Conservation (phyloP, 2,329 filamentous ascomycete species). For the Exophiala spinifera region DNA sequence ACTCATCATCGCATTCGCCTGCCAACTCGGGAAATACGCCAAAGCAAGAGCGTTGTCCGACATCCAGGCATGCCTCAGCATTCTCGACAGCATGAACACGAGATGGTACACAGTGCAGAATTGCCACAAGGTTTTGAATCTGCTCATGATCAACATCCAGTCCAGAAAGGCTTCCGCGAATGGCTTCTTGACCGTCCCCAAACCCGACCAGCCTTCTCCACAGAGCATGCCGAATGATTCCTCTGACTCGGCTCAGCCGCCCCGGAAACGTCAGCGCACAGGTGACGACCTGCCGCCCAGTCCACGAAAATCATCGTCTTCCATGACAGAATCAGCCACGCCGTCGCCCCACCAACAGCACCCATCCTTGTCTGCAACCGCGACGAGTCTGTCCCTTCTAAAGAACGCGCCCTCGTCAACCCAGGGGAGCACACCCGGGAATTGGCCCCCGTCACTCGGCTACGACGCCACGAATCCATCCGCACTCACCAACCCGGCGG, state of each 20-base stretch:
- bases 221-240: constrained; percentile 14
- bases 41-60: constrained; percentile 37
- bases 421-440: constrained; percentile 13
- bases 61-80: constrained; percentile 35
- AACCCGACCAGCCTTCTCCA: constrained; percentile 19
- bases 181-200: constrained; percentile 23
- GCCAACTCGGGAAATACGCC: constrained; percentile 40
- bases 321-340: constrained; percentile 14
- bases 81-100: constrained; percentile 36
- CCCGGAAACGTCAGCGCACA: constrained; percentile 30
- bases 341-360: constrained; percentile 19
- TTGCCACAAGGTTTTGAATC: constrained; percentile 37
- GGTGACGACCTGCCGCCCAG: constrained; percentile 14
- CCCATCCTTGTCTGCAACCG: background rate
- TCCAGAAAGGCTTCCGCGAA: constrained; percentile 26
- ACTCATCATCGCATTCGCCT: constrained; percentile 42
- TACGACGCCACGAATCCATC: constrained; percentile 19
- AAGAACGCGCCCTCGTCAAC: constrained; percentile 13
- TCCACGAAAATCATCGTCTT: constrained; percentile 22
- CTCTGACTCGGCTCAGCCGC: constrained; percentile 32
- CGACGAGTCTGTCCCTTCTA: background rate
- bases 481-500: constrained; percentile 11
- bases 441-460: constrained; percentile 17
- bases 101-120: constrained; percentile 43
- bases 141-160: constrained; percentile 36